Evolutionary conservation across 805 yeast genomes (phyloP).

Genomic region (Yamadazyma akitaensis): DNA sequence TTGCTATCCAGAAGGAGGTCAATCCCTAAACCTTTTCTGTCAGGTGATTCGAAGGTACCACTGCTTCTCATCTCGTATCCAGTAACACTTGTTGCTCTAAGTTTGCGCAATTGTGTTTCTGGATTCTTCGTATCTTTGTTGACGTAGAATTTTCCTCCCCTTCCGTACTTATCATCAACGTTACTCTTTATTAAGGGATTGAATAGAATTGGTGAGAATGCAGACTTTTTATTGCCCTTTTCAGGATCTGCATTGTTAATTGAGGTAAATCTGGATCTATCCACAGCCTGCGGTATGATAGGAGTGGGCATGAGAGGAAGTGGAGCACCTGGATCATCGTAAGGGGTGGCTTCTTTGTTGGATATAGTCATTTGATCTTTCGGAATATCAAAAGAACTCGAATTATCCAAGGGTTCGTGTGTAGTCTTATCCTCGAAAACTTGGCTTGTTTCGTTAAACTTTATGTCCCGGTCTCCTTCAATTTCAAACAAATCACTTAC

Average conservation of each 20-base stretch:
- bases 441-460: background rate
- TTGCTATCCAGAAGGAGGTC: constrained; percentile 10
- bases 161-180: constrained; percentile 81
- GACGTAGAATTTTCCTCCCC: constrained; percentile 88
- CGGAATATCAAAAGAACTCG: constrained; percentile 47
- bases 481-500: background rate
- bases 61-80: constrained; percentile 18
- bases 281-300: constrained; percentile 26
- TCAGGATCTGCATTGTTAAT: constrained; percentile 7
- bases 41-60: background rate
- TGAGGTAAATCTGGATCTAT: constrained; percentile 1
- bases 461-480: background rate
- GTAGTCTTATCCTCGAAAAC: background rate
- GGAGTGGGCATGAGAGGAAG: constrained; percentile 56
- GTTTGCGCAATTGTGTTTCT: constrained; percentile 18
- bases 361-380: constrained; percentile 53
- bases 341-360: constrained; percentile 36
- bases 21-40: constrained; percentile 12
- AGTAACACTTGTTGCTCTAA: constrained; percentile 36
- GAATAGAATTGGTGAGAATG: constrained; percentile 79
- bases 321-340: constrained; percentile 84
- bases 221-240: constrained; percentile 36
- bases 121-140: constrained; percentile 27
- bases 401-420: background rate
- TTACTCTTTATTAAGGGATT: constrained; percentile 73